Conservation (phyloP, 768 basidiomycete genomes). For the Collybia mongolica region DNA sequence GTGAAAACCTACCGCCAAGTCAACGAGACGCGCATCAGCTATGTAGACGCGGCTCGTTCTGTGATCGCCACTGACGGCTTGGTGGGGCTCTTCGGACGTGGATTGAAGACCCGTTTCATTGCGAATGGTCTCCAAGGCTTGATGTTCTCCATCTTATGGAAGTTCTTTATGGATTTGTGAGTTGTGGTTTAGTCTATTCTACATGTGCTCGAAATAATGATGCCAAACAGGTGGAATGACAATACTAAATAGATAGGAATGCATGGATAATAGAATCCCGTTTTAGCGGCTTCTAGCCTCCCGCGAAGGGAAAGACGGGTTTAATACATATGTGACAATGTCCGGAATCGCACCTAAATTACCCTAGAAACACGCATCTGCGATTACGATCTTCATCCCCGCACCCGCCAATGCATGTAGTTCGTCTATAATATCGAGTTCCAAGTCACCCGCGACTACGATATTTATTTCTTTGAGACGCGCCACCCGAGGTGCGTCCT, state of each 20-base stretch:
- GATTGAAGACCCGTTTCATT: constrained; percentile 84
- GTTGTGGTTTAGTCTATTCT: constrained; percentile 25
- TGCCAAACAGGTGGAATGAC: constrained; percentile 9
- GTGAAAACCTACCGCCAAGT: constrained; percentile 97
- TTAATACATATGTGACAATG: too few relatives aligned
- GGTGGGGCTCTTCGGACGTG: constrained; percentile 82
- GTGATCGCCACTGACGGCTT: constrained; percentile 78
- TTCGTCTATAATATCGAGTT: constrained; percentile 11
- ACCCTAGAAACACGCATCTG: background rate
- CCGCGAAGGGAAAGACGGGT: too few relatives aligned
- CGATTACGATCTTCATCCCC: constrained; percentile 17
- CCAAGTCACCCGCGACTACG: constrained; percentile 12
- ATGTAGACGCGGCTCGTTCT: constrained; percentile 71
- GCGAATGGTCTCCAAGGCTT: constrained; percentile 91
- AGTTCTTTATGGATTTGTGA: constrained; percentile 84
- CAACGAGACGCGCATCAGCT: constrained; percentile 76
- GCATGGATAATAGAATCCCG: too few relatives aligned
- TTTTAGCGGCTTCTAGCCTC: too few relatives aligned
- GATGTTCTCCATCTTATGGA: constrained; percentile 92
- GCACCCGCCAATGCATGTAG: constrained; percentile 15
- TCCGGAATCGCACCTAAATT: too few relatives aligned
- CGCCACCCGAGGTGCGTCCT: constrained; percentile 3
- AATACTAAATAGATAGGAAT: constrained; percentile 13
- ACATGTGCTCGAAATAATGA: background rate
- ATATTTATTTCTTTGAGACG: constrained; percentile 14